Base-by-base conservation (phyloP, 176 grass and related monocot genomes). In the Alopecurus myosuroides region DNA sequence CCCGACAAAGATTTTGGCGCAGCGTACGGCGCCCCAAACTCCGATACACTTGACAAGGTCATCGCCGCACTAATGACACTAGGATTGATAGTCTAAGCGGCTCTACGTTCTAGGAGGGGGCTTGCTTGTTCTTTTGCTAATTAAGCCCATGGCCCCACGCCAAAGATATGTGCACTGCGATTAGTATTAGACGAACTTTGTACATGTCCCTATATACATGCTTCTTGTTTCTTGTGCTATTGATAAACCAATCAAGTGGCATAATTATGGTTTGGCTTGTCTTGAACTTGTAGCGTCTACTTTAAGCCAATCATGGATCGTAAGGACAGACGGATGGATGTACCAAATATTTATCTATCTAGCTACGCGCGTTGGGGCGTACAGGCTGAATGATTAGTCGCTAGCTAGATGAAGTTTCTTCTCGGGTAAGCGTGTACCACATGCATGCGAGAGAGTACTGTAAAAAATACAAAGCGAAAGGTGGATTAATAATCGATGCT, bases 341-440 rank as follows among this genome's bases (percentile, higher is more conserved):
- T 41, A 55, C 37, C 66, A 48, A 66, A 86, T 74, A 67, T 49
- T 86, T 89, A 85, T 50, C 30, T 78, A 74, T 42, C 64, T 61
- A 82, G 30, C 23, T 77, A 76, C 64, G 20, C 4, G 34, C 4
- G n/a, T 60, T 72, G 48, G 50, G 65, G 51, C 68, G 75, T 29
- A 48, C 70, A 73, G 6, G 56, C 66, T 37, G 75, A 83, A 90
- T 87, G 67, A 76, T 84, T 73, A 86, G 35, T 68, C 68, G 89
- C 22, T 68, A 75, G 89, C 22, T 75, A 87, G 85, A 74, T 9
- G 84, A 90, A 80, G 85, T 90, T 90, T 87, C 89, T 87, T 87
- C 80, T 74, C 13, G 17, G 18, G 56, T 40, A 90, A 87, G 80
- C 79, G 31, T 84, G 84, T 68, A 83, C 13, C 28, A 68, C 85